phyloP scores from a whole-genome alignment of 1,284 basidiomycete genomes.

The Ganoderma lingzhi region DNA sequence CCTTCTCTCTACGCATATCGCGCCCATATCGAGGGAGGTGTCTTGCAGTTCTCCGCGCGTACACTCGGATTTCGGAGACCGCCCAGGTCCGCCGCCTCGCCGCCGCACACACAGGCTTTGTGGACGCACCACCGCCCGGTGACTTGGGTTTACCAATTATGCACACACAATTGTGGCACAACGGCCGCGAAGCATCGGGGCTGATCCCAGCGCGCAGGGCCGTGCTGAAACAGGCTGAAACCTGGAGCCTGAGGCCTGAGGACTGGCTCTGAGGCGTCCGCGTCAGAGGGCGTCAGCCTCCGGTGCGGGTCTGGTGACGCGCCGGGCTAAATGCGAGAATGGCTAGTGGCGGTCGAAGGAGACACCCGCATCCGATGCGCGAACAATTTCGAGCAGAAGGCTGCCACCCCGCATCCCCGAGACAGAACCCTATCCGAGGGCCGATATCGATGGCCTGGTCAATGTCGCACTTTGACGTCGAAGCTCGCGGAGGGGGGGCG shows the following conservation, averaged over 20 bases:
- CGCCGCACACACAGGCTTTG: background rate
- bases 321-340: slow-evolving; percentile 10
- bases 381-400: slow-evolving; percentile 18
- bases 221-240: background rate
- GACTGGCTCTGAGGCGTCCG: too few species aligned
- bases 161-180: background rate
- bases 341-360: slow-evolving; percentile 6
- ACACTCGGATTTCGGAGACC: background rate
- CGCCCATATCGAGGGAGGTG: background rate
- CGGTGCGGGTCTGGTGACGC: slow-evolving; percentile 25
- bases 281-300: background rate
- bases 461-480: slow-evolving; percentile 21
- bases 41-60: background rate
- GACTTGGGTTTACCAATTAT: background rate
- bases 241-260: too few species aligned
- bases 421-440: slow-evolving; percentile 29
- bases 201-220: background rate
- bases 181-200: slow-evolving; percentile 29
- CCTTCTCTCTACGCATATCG: slow-evolving; percentile 1
- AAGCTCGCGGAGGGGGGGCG: background rate
- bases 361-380: slow-evolving; percentile 1
- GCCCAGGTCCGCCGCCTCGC: background rate
- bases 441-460: slow-evolving; percentile 27
- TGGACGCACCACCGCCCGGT: background rate
- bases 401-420: slow-evolving; percentile 9